A percentile compares a stretch with the other conserved stretches of the same genome.
Conservation (phyloP, 495 filamentous ascomycete species). For the Lichina pygmaea region DNA sequence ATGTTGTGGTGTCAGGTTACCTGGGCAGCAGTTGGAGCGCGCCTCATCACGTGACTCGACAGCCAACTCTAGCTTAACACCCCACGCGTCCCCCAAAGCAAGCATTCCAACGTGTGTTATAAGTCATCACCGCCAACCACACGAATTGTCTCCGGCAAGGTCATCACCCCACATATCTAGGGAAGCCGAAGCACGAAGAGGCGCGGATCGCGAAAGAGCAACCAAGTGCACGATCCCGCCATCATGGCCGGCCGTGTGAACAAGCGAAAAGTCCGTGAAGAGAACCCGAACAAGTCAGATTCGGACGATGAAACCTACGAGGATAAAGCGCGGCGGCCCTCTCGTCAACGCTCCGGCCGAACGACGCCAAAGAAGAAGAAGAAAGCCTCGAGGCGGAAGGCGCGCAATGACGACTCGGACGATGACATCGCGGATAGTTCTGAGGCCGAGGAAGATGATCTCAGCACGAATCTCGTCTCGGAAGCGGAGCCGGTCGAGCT, state of each 20-base stretch:
- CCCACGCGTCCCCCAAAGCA: no score
- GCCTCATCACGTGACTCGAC: no score
- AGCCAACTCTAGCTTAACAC: no score
- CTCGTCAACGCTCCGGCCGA: conserved; percentile 17
- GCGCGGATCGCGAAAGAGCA: no score
- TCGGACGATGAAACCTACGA: conserved; percentile 60
- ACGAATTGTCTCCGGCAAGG: no score
- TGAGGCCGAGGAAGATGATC: conserved; percentile 37
- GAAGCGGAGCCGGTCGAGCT: conserved; percentile 28
- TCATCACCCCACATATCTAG: no score
- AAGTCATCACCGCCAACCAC: no score
- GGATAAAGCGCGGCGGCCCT: conserved; percentile 7
- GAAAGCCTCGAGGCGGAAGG: conserved; percentile 20
- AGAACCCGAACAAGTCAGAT: conserved; percentile 66
- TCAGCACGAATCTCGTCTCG: conserved; percentile 30
- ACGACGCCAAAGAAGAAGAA: conserved; percentile 16
- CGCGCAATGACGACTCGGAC: conserved; percentile 29
- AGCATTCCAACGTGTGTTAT: no score
- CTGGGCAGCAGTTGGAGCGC: no score
- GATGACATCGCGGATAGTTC: conserved; percentile 25
- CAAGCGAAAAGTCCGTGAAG: conserved; percentile 47
- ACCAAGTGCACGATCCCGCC: no score
- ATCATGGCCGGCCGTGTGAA: background rate
- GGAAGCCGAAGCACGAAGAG: no score
- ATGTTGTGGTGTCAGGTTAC: no score